Base-by-base conservation (phyloP, 1,284 basidiomycete species). In the Cystobasidium pallidum region DNA sequence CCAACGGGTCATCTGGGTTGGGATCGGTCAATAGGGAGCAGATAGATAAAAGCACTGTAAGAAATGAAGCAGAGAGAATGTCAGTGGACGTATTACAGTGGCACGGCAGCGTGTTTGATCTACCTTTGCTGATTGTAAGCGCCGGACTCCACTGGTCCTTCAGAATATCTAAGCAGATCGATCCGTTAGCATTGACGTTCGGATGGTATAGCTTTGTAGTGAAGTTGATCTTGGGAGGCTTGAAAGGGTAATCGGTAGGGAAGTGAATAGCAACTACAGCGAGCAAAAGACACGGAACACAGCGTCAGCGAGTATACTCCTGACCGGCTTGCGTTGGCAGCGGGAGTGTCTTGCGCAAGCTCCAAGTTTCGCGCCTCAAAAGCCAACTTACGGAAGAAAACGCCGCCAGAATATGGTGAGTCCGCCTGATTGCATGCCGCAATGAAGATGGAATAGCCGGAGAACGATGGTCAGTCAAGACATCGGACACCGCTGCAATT, bases 201-300 rank as follows among this genome's bases (percentile, higher is more conserved):
- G 92, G 91, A 83, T 95, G 93, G 82, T 93, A 94, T 81, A 85
- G 85, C 80, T 87, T 97, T 80, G 95, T 99, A 78, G 92, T 94
- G 84, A 99, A 99, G 84, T 90, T 91, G 83, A 99, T 93, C 88
- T 99, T 99, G 82, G 96, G 96, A 51, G 96, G 95, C 86, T 96
- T 96, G 89, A 97, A 96, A 49, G 94, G 94, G 85, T 97, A 97
- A 83, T 97, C 94, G 83, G 89, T 89, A 61, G 91, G 91, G 88
- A 95, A 95, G 59, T 86, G 88, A 82, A 95, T 95, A 72, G 88
- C 74, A 43, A 80, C 68, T 71, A 61, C 26, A 65, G 6, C 7
- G 34, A n/a, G 11, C 32, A 6, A 15, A 39, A 32, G 45, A 51
- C 17, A 45, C 24, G 59, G 24, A 17, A 10, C 45, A n/a, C 3